Evolutionary conservation across 1,284 basidiomycete species (phyloP).

Genomic region (Leccinum laetum): DNA sequence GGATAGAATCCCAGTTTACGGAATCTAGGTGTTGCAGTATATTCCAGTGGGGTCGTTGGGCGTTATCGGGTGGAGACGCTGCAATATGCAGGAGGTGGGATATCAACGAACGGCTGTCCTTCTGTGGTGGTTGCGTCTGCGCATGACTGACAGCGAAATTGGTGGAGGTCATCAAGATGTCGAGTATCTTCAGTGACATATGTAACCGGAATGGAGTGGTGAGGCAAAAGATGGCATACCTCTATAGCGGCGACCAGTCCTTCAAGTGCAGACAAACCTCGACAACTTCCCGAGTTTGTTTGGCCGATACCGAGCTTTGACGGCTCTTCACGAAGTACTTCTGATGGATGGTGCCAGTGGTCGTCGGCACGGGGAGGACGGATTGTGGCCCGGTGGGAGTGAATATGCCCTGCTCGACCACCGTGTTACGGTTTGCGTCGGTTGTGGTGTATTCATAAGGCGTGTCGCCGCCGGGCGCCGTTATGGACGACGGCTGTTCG

Average conservation of each 20-base stretch:
- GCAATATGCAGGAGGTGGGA: constrained; percentile 66
- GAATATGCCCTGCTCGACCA: constrained; percentile 48
- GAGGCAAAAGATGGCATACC: constrained; percentile 38
- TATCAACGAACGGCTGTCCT: constrained; percentile 33
- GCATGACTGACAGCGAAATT: constrained; percentile 13
- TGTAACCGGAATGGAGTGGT: not conserved
- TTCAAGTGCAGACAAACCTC: constrained; percentile 69
- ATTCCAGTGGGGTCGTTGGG: constrained; percentile 59
- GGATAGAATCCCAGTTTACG: constrained; percentile 65
- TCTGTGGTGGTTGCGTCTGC: constrained; percentile 26
- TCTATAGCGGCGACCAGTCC: constrained; percentile 71
- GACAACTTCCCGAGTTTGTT: constrained; percentile 46
- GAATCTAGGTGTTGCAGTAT: constrained; percentile 48
- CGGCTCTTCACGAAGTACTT: constrained; percentile 49
- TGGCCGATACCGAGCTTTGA: constrained; percentile 54
- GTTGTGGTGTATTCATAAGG: constrained; percentile 63
- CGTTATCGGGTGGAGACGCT: constrained; percentile 52
- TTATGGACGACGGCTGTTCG: constrained; percentile 48
- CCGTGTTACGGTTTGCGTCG: constrained; percentile 52
- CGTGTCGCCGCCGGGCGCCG: constrained; percentile 46
- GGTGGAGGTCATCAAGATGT: constrained; percentile 27
- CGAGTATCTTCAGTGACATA: constrained; percentile 26
- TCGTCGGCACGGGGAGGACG: constrained; percentile 34
- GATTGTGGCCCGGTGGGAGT: constrained; percentile 54
- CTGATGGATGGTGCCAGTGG: constrained; percentile 53